These are phyloP conservation scores for Lentinula boryana DNA, from an alignment of 768 basidiomycete genomes.

Conservation along the genomic window DNA sequence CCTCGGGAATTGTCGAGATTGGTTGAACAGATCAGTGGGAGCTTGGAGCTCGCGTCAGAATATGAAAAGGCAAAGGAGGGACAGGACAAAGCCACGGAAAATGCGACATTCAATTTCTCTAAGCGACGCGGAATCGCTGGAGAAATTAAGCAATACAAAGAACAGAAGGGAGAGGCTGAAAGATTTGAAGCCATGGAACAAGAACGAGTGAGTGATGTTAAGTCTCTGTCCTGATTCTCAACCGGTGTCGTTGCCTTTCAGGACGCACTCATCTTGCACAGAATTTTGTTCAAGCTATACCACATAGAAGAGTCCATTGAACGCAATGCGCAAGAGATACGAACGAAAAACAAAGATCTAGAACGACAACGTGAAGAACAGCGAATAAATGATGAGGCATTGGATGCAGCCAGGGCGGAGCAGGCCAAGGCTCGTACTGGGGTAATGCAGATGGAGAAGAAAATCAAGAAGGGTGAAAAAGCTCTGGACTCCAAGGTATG, in stretches of 20 bases:
- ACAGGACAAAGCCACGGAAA: conserved; percentile 88
- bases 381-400: conserved; percentile 57
- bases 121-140: conserved; percentile 90
- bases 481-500: conserved; percentile 74
- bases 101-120: conserved; percentile 90
- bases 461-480: conserved; percentile 89
- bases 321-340: conserved; percentile 62
- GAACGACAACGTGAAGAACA: conserved; percentile 65
- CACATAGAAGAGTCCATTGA: conserved; percentile 86
- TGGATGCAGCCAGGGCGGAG: conserved; percentile 69
- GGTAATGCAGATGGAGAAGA: conserved; percentile 81
- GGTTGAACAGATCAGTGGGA: conserved; percentile 95
- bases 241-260: conserved; percentile 20
- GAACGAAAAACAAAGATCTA: conserved; percentile 68
- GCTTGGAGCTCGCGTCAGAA: conserved; percentile 79
- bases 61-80: conserved; percentile 87
- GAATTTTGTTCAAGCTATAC: conserved; percentile 82
- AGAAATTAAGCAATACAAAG: conserved; percentile 96
- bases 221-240: conserved; percentile 1
- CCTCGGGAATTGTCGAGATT: conserved; percentile 84
- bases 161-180: conserved; percentile 92
- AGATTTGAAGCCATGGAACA: conserved; percentile 74
- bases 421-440: conserved; percentile 73
- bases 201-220: conserved; percentile 52
- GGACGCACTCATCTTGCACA: conserved; percentile 79